A percentile compares a stretch with the other conserved stretches of the same genome.
These are phyloP conservation scores for Taxillus chinensis DNA, from an alignment of 164 flowering plant genomes.

Conservation along the genomic window DNA sequence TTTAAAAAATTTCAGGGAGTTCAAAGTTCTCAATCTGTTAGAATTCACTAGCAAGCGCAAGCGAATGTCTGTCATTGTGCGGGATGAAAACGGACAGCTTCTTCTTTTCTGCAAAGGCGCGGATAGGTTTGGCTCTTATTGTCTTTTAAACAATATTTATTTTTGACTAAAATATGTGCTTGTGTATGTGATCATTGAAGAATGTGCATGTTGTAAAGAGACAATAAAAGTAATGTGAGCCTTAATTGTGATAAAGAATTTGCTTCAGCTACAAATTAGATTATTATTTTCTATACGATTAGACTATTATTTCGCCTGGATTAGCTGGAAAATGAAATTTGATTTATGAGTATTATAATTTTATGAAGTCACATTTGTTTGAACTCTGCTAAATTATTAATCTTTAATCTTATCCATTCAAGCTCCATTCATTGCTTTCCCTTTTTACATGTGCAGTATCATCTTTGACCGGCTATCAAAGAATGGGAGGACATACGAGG, in stretches of 20 bases:
- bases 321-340: too few relatives aligned
- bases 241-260: too few relatives aligned
- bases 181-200: not conserved
- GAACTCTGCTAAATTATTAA: too few relatives aligned
- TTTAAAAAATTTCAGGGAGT: constrained; percentile 51
- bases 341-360: too few relatives aligned
- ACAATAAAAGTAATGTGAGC: too few relatives aligned
- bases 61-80: constrained; percentile 88
- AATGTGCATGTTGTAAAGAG: not conserved
- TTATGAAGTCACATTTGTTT: too few relatives aligned
- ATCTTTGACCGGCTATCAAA: constrained; percentile 79
- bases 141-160: not conserved
- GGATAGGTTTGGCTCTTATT: constrained; percentile 61
- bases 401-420: not conserved
- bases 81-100: constrained; percentile 72
- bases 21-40: constrained; percentile 64
- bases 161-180: not conserved
- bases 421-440: not conserved
- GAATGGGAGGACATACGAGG: constrained; percentile 66
- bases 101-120: constrained; percentile 95
- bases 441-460: constrained; percentile 47
- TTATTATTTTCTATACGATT: too few relatives aligned
- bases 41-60: constrained; percentile 94
- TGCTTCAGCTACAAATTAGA: too few relatives aligned
- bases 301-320: too few relatives aligned